These are phyloP conservation scores for Wallemia mellicola DNA, from an alignment of 1,284 basidiomycete species.

Conservation along the genomic window DNA sequence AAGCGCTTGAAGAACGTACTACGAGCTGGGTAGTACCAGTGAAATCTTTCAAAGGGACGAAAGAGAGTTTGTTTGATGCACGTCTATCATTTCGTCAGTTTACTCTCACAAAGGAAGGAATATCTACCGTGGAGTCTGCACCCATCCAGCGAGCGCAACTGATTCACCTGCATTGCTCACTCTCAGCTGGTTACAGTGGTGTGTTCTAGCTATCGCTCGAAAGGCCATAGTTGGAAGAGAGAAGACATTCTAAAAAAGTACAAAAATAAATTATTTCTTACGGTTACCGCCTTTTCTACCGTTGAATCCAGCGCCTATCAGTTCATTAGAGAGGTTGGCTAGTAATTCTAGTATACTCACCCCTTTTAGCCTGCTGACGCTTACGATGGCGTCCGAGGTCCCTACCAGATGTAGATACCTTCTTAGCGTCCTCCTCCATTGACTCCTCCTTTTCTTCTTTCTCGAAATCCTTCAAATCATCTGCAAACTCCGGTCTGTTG, in stretches of 20 bases:
- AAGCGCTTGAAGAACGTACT: no score
- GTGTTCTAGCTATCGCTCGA: no score
- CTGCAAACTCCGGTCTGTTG: neutral
- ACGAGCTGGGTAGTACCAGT: neutral
- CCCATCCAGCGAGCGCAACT: no score
- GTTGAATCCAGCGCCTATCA: neutral
- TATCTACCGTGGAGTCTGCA: no score
- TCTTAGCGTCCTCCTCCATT: neutral
- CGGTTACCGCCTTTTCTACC: neutral
- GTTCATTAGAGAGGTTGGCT: neutral
- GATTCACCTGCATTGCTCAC: no score
- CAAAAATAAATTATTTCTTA: slow-evolving; percentile 1
- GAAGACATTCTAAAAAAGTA: no score
- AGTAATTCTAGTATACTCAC: neutral
- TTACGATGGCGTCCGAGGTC: neutral
- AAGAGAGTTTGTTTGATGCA: slow-evolving; percentile 2
- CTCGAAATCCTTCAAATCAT: neutral
- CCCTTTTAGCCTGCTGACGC: neutral
- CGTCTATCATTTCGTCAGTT: no score
- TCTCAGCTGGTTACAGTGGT: no score
- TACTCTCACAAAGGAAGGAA: no score
- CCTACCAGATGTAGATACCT: neutral
- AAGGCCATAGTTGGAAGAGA: no score
- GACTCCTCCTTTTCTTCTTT: neutral
- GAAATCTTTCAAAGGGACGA: neutral